Conservation (phyloP, 306 rosid species). For the Lathyrus tuberosus region DNA sequence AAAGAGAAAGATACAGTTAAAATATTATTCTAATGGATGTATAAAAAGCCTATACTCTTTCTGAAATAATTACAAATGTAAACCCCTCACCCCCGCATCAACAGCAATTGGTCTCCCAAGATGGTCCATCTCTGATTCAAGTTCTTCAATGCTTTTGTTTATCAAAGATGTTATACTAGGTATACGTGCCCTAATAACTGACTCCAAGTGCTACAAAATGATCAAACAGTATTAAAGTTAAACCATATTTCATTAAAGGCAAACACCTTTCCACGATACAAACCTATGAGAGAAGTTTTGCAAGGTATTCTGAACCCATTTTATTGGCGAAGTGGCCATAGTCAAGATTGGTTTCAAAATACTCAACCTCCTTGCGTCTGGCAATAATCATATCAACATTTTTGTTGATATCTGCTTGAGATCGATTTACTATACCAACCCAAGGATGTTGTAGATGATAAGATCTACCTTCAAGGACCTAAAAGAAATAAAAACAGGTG, state of each 20-base stretch:
- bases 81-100: no score
- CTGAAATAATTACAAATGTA: no score
- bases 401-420: no score
- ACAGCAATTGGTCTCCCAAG: conserved; percentile 91
- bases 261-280: conserved; percentile 21
- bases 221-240: conserved; percentile 38
- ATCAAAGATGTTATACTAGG: conserved; percentile 90
- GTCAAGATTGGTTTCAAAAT: conserved; percentile 68
- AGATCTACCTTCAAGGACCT: no score
- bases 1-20: no score
- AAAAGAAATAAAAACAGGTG: no score
- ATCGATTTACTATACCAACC: no score
- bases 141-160: conserved; percentile 92
- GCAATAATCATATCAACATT: conserved; percentile 86
- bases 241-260: background rate
- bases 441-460: no score
- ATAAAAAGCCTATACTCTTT: no score
- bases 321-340: conserved; percentile 82
- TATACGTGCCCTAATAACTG: conserved; percentile 71
- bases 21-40: no score
- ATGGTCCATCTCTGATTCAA: conserved; percentile 93
- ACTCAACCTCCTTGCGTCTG: conserved; percentile 89
- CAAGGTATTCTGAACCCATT: conserved; percentile 99
- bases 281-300: conserved; percentile 95
- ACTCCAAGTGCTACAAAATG: conserved; percentile 64